Evolutionary conservation across 768 basidiomycete genomes (phyloP), one percentile per base, ranked within the genome.

Genomic region (Suillus placidus): DNA sequence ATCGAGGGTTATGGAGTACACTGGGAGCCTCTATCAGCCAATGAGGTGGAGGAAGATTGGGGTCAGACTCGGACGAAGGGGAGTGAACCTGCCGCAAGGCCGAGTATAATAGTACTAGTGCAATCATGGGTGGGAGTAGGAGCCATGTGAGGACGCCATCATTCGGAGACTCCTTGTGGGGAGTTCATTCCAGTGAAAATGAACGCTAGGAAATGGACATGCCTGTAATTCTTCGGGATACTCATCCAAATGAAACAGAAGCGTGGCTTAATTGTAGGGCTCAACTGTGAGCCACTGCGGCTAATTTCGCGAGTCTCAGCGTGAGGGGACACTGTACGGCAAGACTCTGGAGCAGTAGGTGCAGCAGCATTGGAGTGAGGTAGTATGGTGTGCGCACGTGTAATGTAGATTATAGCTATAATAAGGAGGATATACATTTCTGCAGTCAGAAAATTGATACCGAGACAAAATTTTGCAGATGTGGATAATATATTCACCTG

Each of bases 161-260:
- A 73, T 97, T 95, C 14, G 84, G 78, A 56, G 89, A 91, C 64
- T 92, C 87, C 73, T 94, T 95, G 67, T 69, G 47, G 60, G 62
- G 68, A 64, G 57, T 68, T 56, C 32, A 40, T 60, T 69, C 30
- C n/a, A 62, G 62, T 12, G 42, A 49, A 49, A 20, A 61, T 1
- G 61, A 16, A 35, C 37, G 35, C n/a, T 52, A 42, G 38, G 51
- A 60, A 47, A 71, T 79, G 49, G 68, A 90, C 92, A 30, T 60
- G 58, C 58, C 93, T 83, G 73, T 92, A 95, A 72, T 95, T 93
- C 76, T 93, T 93, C 0, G 91, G 90, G 6, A 93, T 92, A 18
- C 93, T 91, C 93, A 95, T 94, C 92, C 92, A 95, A 32, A 94
- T 84, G 72, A 88, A 91, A 40, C 88, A 88, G 63, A 88, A 86